Percentiles rank a stretch among this genome's conserved stretches.
Evolutionary conservation across 2,329 filamentous ascomycete genomes (phyloP).

Genomic region (Diaporthe citri): DNA sequence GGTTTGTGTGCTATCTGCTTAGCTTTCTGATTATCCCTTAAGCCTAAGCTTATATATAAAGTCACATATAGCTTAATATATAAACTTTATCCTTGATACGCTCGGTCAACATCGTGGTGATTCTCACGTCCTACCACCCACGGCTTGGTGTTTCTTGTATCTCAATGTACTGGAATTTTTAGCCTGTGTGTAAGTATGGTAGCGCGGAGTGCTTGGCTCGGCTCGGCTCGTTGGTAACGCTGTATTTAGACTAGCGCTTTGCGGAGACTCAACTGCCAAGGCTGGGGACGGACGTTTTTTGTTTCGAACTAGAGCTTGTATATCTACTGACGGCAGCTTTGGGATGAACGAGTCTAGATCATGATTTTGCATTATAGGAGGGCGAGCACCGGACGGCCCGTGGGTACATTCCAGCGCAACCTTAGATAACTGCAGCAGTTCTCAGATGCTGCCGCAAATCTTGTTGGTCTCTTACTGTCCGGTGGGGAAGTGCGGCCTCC

Average conservation of each 20-base stretch:
- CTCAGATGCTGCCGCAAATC: neutral
- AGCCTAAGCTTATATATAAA: too few species aligned
- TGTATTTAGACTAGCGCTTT: neutral
- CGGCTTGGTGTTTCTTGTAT: neutral
- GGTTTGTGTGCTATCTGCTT: too few species aligned
- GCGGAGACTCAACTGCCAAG: neutral
- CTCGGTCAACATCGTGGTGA: neutral
- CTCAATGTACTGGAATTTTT: neutral
- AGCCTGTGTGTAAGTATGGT: too few species aligned
- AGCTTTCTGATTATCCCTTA: too few species aligned
- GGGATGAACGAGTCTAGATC: neutral
- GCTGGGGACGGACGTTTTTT: neutral
- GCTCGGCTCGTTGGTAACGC: neutral
- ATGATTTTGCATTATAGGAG: neutral
- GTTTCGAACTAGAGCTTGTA: neutral
- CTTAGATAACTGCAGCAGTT: neutral
- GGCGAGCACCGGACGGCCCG: neutral
- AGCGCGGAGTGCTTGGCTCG: neutral
- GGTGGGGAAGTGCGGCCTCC: constrained; percentile 1
- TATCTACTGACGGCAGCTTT: neutral
- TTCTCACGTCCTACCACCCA: neutral
- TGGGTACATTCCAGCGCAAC: neutral
- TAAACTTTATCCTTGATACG: neutral
- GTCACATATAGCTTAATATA: too few species aligned
- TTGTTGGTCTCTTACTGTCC: neutral